Base-by-base conservation (phyloP, 805 yeast genomes). In the Suhomyces xylopsoci region DNA sequence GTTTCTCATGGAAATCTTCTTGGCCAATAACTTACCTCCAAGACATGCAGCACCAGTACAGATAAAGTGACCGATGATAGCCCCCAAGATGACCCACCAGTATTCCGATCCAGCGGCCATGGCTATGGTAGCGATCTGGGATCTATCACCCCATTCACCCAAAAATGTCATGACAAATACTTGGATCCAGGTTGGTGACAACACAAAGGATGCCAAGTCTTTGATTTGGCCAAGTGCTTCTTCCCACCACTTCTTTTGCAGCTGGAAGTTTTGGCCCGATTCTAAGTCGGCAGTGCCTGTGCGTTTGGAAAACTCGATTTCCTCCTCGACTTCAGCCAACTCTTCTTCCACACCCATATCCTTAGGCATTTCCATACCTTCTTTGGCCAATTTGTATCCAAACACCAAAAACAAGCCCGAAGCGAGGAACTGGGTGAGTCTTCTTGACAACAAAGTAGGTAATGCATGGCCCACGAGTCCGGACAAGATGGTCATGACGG, bases 71-170 rank as follows among this genome's bases (percentile, higher is more conserved):
- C 99, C 99, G 43, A 87, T 68, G 38, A 90, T 82, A 19, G 96
- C 96, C 55, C 99, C 99, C 46, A 85, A 60, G 46, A 93, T 90
- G 40, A 92, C 96, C 59, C 79, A 78, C 92, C 94, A 85, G 72
- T 90, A 94, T 68, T 91, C 88, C 44, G 90, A 85, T 40, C 97
- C 97, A 1, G 99, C 97, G 50, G 98, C 97, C 96, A 94, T 88
- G 41, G 98, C 98, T 62, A 94, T 91, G 32, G 97, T 94, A 44
- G 97, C 97, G 51, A 94, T 90, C 74, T 94, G 99, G 10, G 97
- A 91, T 63, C 99, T 84, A 70, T 94, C 99, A 49, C 99, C 99
- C 96, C 98, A 91, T 74, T 94, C 99, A 55, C 97, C 99, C 48
- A 94, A 74, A 68, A 94, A 94, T 4, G 97, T 90, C 98, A 94